A percentile compares a stretch with the other conserved stretches of the same genome.
These are phyloP conservation scores for Cyclospora cayetanensis DNA, from an alignment of 169 alveolate species.

Conservation along the genomic window DNA sequence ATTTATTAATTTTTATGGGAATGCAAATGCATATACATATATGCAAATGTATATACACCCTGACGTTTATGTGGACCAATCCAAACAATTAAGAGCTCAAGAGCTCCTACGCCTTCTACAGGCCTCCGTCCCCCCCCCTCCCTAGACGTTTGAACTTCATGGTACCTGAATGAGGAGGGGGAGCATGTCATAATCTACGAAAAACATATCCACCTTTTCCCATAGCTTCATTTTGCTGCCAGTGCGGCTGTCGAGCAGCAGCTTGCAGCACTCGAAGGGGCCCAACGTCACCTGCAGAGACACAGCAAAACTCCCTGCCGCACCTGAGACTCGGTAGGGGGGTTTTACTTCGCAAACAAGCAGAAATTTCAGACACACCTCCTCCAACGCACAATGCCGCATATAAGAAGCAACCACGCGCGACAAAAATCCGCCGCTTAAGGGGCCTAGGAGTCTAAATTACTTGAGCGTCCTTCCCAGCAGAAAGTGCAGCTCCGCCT, in stretches of 20 bases:
- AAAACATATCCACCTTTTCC: slow-evolving; percentile 28
- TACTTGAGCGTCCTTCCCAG: not conserved
- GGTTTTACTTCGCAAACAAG: no score
- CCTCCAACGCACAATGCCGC: no score
- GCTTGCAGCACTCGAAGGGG: slow-evolving; percentile 56
- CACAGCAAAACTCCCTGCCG: no score
- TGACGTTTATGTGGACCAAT: no score
- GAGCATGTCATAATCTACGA: slow-evolving; percentile 37
- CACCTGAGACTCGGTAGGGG: no score
- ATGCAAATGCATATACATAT: not conserved
- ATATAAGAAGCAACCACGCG: no score
- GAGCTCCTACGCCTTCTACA: no score
- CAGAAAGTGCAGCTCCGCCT: not conserved
- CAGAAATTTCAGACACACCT: no score
- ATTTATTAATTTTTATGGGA: not conserved
- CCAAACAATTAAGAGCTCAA: no score
- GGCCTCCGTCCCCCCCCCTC: no score
- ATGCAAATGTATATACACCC: not conserved
- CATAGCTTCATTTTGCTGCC: not conserved
- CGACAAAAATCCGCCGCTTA: no score
- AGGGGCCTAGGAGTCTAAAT: not conserved
- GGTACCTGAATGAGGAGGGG: slow-evolving; percentile 53
- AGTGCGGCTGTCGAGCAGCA: not conserved
- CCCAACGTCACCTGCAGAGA: slow-evolving; percentile 15
- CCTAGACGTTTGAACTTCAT: not conserved